These are phyloP conservation scores for Pichia sporocuriosa DNA, from an alignment of 805 yeast genomes.

Conservation along the genomic window DNA sequence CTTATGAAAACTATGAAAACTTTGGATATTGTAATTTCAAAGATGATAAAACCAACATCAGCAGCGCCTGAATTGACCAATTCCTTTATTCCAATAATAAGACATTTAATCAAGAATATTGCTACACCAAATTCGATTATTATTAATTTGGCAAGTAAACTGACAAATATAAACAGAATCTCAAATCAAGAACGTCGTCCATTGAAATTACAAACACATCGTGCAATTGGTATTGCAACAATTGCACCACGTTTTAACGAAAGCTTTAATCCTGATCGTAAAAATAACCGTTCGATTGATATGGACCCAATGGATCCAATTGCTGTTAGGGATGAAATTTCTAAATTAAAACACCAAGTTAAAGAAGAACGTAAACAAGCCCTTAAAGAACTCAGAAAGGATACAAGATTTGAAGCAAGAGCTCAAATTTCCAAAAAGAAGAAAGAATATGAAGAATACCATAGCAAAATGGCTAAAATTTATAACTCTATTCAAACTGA, in stretches of 20 bases:
- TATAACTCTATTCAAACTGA: constrained; percentile 83
- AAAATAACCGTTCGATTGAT: constrained; percentile 36
- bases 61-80: constrained; percentile 53
- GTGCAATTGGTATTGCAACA: constrained; percentile 76
- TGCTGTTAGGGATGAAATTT: constrained; percentile 71
- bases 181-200: constrained; percentile 53
- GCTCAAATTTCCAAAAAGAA: constrained; percentile 78
- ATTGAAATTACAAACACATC: constrained; percentile 73
- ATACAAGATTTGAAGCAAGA: constrained; percentile 78
- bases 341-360: constrained; percentile 74
- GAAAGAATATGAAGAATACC: constrained; percentile 68
- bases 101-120: constrained; percentile 32
- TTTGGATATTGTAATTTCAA: constrained; percentile 27
- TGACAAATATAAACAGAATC: constrained; percentile 44
- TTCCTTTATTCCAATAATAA: constrained; percentile 41
- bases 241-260: constrained; percentile 91
- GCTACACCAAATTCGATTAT: constrained; percentile 30
- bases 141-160: constrained; percentile 34
- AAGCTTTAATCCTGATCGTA: constrained; percentile 91
- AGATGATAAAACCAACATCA: constrained; percentile 54
- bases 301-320: constrained; percentile 58
- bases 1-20: constrained; percentile 30
- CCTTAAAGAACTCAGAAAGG: constrained; percentile 85
- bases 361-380: constrained; percentile 89
- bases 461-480: constrained; percentile 81